Conservation (phyloP, 768 basidiomycete genomes). For the Mycena kentingensis region DNA sequence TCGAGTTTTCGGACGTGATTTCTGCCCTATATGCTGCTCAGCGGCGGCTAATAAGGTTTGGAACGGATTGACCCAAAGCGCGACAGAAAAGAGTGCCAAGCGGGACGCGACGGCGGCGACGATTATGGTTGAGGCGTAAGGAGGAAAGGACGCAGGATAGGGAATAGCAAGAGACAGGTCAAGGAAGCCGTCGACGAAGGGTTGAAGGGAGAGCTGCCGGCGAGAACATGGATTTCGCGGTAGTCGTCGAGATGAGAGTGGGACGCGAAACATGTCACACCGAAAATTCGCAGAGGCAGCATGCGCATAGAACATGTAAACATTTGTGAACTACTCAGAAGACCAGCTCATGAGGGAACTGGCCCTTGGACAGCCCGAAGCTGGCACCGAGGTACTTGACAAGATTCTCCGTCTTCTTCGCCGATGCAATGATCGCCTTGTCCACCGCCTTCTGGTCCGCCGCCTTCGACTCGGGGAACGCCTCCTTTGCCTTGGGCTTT, state of each 20-base stretch:
- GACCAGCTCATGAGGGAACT: slow-evolving; percentile 91
- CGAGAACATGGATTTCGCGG: slow-evolving; percentile 6
- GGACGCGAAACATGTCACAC: slow-evolving; percentile 8
- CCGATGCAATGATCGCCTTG: slow-evolving; percentile 72
- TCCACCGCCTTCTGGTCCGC: slow-evolving; percentile 91
- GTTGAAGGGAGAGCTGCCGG: slow-evolving; percentile 39
- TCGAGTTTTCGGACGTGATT: slow-evolving; percentile 60
- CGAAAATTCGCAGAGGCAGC: slow-evolving; percentile 15
- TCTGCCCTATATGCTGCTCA: slow-evolving; percentile 50
- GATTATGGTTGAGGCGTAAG: slow-evolving; percentile 77
- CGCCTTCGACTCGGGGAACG: slow-evolving; percentile 84
- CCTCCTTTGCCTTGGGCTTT: slow-evolving; percentile 86
- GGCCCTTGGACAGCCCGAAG: slow-evolving; percentile 95
- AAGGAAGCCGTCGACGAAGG: slow-evolving; percentile 65
- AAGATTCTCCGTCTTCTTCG: slow-evolving; percentile 91
- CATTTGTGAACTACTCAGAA: slow-evolving; percentile 62
- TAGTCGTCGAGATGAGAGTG: slow-evolving; percentile 15
- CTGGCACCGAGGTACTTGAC: slow-evolving; percentile 89
- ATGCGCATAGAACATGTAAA: slow-evolving; percentile 33
- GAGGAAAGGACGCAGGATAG: slow-evolving; percentile 63
- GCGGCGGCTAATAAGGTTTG: slow-evolving; percentile 2
- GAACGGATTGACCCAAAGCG: slow-evolving; percentile 70
- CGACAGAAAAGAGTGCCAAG: slow-evolving; percentile 64
- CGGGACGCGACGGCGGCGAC: slow-evolving; percentile 64
- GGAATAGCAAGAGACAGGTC: slow-evolving; percentile 79